A percentile compares a stretch with the other conserved stretches of the same genome.
phyloP scores from a whole-genome alignment of 2,329 filamentous ascomycete species.

The Fusarium beomiforme region DNA sequence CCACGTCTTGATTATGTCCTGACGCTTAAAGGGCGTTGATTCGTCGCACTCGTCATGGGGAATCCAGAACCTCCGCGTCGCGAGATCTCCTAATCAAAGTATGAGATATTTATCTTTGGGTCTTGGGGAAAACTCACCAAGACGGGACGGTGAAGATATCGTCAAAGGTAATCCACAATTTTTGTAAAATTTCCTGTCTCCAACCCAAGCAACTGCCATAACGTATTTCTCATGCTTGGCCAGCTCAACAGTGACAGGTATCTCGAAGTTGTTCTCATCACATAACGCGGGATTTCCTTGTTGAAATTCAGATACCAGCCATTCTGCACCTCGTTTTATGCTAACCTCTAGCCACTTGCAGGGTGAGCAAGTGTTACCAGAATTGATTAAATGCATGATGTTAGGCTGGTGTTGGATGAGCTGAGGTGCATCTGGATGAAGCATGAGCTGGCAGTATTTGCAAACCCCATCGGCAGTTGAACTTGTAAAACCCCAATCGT shows the following conservation, averaged over 20 bases:
- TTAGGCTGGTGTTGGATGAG: background rate
- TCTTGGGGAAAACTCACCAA: background rate
- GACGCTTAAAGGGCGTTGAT: background rate
- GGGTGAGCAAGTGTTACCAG: background rate
- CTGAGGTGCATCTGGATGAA: background rate
- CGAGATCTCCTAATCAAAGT: background rate
- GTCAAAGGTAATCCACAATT: background rate
- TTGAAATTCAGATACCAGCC: background rate
- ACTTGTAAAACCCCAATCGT: background rate
- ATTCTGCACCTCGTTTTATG: background rate
- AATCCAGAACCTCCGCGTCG: background rate
- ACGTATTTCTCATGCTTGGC: background rate
- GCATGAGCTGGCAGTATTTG: slow-evolving; percentile 6
- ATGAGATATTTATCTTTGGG: rapidly evolving
- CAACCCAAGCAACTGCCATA: background rate
- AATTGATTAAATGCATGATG: background rate
- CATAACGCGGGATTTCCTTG: background rate
- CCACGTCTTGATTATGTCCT: background rate
- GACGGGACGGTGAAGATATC: background rate
- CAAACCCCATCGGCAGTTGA: background rate
- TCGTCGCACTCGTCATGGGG: background rate
- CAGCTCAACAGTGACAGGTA: background rate
- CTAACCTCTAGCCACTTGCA: slow-evolving; percentile 14
- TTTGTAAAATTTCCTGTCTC: background rate
- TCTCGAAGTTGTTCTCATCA: background rate